Evolutionary conservation across 495 filamentous ascomycete genomes (phyloP), one percentile per base, ranked within the genome.

Genomic region (Talaromyces stipitatus): DNA sequence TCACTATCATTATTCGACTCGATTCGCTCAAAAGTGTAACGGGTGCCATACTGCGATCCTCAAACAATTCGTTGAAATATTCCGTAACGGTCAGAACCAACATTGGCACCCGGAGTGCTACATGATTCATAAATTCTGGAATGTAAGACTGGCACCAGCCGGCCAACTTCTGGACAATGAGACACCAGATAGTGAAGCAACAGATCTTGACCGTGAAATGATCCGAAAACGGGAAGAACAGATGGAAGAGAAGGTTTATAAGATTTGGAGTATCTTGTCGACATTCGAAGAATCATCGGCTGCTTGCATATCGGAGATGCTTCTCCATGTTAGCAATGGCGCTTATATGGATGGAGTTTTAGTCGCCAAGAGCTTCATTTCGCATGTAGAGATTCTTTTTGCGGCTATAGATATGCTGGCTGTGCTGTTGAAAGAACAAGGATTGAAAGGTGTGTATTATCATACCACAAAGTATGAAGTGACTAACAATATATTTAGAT

Each of bases 41-140:
- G 95, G 95, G 30, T 99, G 95, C 66, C 90, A 95, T 60, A 96
- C 91, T 4, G 87, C 94, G n/a, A 99, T 99, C 56, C 78, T 99
- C 20, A 99, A 99, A 72, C 95, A 99, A 66, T 99, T 99, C 65
- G 95, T 99, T 24, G 94, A 99, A 70, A 97, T 99, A 58, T 97
- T 91, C 71, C 84, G 95, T 50, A 97, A 97, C 69, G 92, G 94
- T 0, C 85, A 95, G 66, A 96, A 97, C 66, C 95, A 99, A 67
- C 95, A 99, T 64, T 99, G 95, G 95, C 95, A 99, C 66, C 95
- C 95, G 2, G 95, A 99, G 69, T 99, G 95, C 71, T 99, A 99
- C 69, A 99, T 97, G 94, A 99, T 99, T 43, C 95, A 99, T 71
- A 99, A 99, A 67, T 99, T 97, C 73, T 99, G 95, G 95, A 99